Conservation (phyloP, 2,329 filamentous ascomycete species). For the Ceratocystis lukuohia region DNA sequence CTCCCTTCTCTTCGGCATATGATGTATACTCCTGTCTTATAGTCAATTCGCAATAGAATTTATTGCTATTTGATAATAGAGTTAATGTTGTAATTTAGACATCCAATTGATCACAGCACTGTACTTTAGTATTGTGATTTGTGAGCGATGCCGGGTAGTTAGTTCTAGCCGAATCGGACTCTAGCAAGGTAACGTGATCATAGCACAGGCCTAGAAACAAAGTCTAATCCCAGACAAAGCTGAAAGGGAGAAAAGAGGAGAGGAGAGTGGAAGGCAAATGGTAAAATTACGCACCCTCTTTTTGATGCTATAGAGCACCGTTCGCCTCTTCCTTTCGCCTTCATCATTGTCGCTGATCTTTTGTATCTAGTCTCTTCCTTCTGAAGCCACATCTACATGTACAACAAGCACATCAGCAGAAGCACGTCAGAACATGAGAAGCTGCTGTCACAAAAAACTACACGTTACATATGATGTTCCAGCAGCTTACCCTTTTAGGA, state of each 20-base stretch:
- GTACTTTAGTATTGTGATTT: no score
- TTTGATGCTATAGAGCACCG: not conserved
- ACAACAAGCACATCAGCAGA: not conserved
- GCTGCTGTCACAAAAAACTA: not conserved
- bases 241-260: not conserved
- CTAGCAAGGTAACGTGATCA: not conserved
- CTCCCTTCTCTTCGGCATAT: not conserved
- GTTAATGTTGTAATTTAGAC: no score
- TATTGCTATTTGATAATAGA: no score
- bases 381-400: not conserved
- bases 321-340: not conserved
- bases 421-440: not conserved
- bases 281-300: not conserved
- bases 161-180: no score
- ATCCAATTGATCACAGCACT: no score
- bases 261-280: not conserved
- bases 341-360: not conserved
- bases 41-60: no score
- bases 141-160: no score
- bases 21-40: not conserved
- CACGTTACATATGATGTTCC: not conserved
- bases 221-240: not conserved
- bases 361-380: not conserved
- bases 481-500: not conserved
- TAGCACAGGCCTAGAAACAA: not conserved